Percentiles rank a stretch among this genome's conserved stretches.
Evolutionary conservation across 1,139 yeast species (phyloP).

Genomic region (Blastobotrys capitulatus): DNA sequence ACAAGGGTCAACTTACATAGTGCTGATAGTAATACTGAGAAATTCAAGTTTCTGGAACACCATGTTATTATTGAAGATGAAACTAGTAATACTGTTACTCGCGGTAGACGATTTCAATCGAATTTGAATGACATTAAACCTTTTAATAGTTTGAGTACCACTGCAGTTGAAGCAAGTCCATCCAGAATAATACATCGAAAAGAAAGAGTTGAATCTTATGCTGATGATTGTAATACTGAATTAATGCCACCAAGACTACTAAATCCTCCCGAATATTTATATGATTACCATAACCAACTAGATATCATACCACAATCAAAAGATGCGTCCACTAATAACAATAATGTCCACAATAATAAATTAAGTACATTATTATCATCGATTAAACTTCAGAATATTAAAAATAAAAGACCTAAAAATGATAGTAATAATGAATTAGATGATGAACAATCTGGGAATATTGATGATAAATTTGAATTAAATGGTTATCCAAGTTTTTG

Average conservation of each 20-base stretch:
- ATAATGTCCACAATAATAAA: neutral
- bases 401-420: neutral
- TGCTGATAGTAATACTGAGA: too few species aligned
- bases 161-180: too few species aligned
- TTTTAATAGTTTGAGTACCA: too few species aligned
- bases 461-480: neutral
- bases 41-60: too few species aligned
- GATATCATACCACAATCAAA: neutral
- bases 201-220: neutral
- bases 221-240: neutral
- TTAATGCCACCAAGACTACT: neutral
- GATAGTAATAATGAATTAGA: too few species aligned
- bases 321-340: neutral
- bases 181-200: neutral
- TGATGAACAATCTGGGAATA: neutral
- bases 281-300: neutral
- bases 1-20: neutral
- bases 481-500: too few species aligned
- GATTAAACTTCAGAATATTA: neutral
- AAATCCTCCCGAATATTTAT: neutral
- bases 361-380: neutral
- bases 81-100: too few species aligned
- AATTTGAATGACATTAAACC: too few species aligned
- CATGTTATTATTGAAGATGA: too few species aligned
- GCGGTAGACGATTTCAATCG: too few species aligned